Conservation (phyloP, 2,329 filamentous ascomycete genomes). For the Septoria linicola region DNA sequence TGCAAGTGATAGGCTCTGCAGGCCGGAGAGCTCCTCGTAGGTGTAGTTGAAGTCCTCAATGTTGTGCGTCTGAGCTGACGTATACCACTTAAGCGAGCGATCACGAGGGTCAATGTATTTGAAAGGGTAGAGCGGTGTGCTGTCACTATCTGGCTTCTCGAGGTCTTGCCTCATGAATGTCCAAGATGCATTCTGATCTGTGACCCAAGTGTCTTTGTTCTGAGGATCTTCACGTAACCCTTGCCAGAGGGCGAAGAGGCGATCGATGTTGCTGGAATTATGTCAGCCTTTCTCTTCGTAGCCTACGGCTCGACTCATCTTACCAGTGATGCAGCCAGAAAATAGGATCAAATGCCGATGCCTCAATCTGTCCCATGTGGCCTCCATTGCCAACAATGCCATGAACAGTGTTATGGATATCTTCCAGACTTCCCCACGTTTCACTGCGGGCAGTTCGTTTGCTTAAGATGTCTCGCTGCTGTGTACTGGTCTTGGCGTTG, state of each 20-base stretch:
- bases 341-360: slow-evolving; percentile 5
- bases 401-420: neutral
- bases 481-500: no score
- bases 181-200: neutral
- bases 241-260: slow-evolving; percentile 3
- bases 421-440: neutral
- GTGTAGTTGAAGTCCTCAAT: slow-evolving; percentile 9
- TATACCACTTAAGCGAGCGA: neutral
- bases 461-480: no score
- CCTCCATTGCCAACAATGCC: slow-evolving; percentile 3
- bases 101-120: neutral
- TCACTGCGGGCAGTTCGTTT: slow-evolving; percentile 4
- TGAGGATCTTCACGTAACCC: neutral
- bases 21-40: neutral
- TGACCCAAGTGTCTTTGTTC: slow-evolving; percentile 1
- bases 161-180: neutral
- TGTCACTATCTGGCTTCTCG: neutral
- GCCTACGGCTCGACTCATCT: neutral
- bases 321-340: no score
- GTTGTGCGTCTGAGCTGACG: slow-evolving; percentile 4
- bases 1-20: neutral
- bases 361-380: slow-evolving; percentile 1
- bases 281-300: no score
- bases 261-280: neutral
- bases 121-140: neutral